Conservation (phyloP, 805 yeast genomes). For the Kluyveromyces starmeri region DNA sequence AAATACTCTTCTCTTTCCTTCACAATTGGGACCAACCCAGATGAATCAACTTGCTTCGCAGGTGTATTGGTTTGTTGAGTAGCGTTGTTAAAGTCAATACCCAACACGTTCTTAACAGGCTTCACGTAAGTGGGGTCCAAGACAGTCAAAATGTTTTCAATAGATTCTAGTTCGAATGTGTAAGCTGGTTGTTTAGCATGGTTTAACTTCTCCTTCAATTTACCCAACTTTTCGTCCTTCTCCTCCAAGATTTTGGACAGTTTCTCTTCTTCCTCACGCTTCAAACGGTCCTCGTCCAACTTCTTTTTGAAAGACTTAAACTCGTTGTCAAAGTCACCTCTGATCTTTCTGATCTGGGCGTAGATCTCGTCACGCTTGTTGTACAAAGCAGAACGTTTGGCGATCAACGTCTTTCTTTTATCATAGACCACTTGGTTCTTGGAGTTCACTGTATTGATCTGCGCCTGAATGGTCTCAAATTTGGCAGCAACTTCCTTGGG, state of each 20-base stretch:
- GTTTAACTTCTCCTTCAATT: constrained; percentile 60
- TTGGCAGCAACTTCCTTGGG: constrained; percentile 58
- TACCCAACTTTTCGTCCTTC: constrained; percentile 45
- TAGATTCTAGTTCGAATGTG: constrained; percentile 63
- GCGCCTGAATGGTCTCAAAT: constrained; percentile 59
- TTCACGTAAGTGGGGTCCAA: constrained; percentile 75
- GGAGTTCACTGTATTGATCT: constrained; percentile 57
- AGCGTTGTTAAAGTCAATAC: constrained; percentile 23
- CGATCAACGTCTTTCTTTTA: constrained; percentile 55
- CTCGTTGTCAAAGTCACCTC: constrained; percentile 68
- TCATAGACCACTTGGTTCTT: constrained; percentile 53
- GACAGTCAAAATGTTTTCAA: constrained; percentile 60
- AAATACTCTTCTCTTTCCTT: constrained; percentile 40
- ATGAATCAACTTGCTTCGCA: constrained; percentile 55
- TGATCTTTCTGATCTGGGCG: constrained; percentile 55
- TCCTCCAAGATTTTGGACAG: constrained; percentile 38
- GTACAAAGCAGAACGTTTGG: constrained; percentile 58
- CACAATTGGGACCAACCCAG: constrained; percentile 39
- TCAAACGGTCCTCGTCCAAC: constrained; percentile 66
- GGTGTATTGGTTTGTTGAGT: constrained; percentile 33
- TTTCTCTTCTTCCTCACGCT: constrained; percentile 47
- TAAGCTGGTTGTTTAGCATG: constrained; percentile 80
- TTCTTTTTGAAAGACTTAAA: constrained; percentile 60
- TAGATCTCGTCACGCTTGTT: constrained; percentile 62
- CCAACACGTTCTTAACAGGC: constrained; percentile 34